Evolutionary conservation across 2,329 filamentous ascomycete species (phyloP), one percentile per base, ranked within the genome.

Genomic region (Nothopassalora personata): DNA sequence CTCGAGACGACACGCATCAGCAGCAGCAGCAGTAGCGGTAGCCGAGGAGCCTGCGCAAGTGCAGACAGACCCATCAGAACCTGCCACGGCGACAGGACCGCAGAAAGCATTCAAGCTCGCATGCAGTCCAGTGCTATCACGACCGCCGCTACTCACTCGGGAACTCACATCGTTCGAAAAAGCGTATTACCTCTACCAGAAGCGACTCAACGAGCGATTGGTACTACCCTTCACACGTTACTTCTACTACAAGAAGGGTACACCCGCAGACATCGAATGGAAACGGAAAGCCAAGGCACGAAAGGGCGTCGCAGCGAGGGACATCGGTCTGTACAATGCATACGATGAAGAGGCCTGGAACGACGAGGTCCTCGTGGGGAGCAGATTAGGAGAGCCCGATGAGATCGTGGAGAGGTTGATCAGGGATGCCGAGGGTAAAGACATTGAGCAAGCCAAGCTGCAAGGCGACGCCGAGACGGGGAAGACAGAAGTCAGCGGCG

Each of bases 181-280:
- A 71, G 83, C 93, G 64, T 97, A 88, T 78, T 96, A 88, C 81
- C 91, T 99, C 74, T 99, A 99, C 79, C 94, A 99, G 79, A 93
- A 93, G 69, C 91, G 94, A 13, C 83, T 99, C 61, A 96, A 97
- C 75, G 94, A 99, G 80, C 89, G 94, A 47, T 82, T 96, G 54
- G 86, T 87, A 19, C 83, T 94, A 4, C 90, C 92, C 1, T 99
- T 97, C 75, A 89, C 89, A 58, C 86, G 89, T 66, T 89, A 89
- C 73, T 94, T 97, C 78, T 99, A 96, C 82, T 96, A 92, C 83
- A 96, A 96, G 80, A 86, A 86, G 67, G 90, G 90, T 71, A 96
- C 92, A 10, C 87, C 91, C 1, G 82, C 85, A 8, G 89, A 92
- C 66, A 80, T 91, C 53, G 92, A 97, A 77, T 97, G 91, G 90